These are phyloP conservation scores for Aspergillus pseudoterreus DNA, from an alignment of 2,329 filamentous ascomycete genomes.

Conservation along the genomic window DNA sequence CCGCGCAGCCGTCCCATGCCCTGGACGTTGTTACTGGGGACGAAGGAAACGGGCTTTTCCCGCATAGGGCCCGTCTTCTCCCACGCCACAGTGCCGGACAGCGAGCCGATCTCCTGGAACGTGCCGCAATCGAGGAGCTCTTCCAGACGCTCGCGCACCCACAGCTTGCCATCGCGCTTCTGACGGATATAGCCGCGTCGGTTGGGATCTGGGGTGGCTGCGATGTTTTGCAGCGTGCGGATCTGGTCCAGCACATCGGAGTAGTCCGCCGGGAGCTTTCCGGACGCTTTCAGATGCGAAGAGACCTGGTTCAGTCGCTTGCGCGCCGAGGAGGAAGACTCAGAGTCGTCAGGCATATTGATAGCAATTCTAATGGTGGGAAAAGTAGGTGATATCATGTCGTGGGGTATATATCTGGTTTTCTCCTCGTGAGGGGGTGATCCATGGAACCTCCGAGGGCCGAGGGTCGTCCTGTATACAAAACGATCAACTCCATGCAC, in stretches of 20 bases:
- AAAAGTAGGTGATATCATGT: not conserved
- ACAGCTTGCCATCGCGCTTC: conserved; percentile 61
- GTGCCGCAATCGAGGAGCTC: conserved; percentile 54
- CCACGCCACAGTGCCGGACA: conserved; percentile 59
- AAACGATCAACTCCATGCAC: not conserved
- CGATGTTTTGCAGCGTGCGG: conserved; percentile 49
- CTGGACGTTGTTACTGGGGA: conserved; percentile 62
- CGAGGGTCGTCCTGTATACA: conserved; percentile 11
- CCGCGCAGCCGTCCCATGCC: conserved; percentile 53
- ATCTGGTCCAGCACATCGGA: conserved; percentile 60
- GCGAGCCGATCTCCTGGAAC: conserved; percentile 59
- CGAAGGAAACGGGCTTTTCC: conserved; percentile 47
- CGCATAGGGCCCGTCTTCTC: conserved; percentile 37
- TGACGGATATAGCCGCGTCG: conserved; percentile 60
- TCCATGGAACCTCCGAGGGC: conserved; percentile 13
- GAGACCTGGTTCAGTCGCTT: conserved; percentile 48
- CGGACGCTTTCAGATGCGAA: conserved; percentile 35
- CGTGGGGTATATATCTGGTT: not conserved
- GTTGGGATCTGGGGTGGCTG: conserved; percentile 51
- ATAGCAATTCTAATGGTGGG: not conserved
- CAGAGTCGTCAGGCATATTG: conserved; percentile 14
- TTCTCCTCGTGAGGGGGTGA: conserved; percentile 11
- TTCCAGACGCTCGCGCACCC: conserved; percentile 60
- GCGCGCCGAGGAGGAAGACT: conserved; percentile 28
- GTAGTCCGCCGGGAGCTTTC: conserved; percentile 55